phyloP scores from a whole-genome alignment of 331 rosid species.

The Phaseolus coccineus region DNA sequence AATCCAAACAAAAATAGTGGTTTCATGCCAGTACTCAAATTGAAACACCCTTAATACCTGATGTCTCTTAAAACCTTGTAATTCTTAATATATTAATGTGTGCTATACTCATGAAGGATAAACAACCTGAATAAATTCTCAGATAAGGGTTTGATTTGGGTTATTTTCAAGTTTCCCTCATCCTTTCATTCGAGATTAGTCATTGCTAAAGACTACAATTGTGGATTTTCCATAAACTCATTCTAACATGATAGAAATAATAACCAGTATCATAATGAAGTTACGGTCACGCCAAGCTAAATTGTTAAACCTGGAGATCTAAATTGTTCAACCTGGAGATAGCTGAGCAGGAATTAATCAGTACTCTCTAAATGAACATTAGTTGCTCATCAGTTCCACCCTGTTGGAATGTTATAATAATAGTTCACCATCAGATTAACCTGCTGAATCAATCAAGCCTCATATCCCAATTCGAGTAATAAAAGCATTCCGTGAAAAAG shows the following conservation, averaged over 20 bases:
- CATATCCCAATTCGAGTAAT: background rate
- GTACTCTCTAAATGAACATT: background rate
- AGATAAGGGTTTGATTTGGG: background rate
- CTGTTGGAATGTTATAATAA: background rate
- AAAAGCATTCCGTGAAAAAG: background rate
- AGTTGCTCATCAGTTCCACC: background rate
- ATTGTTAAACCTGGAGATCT: background rate
- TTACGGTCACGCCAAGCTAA: background rate
- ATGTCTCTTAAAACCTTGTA: no score
- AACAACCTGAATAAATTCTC: slow-evolving; percentile 28
- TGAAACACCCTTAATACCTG: no score
- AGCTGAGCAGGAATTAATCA: slow-evolving; percentile 21
- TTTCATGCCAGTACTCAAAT: no score
- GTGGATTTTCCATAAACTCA: background rate
- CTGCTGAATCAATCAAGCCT: background rate
- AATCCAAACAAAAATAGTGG: no score
- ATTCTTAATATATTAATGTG: background rate
- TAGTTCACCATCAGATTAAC: background rate
- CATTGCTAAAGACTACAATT: background rate
- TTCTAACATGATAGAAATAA: background rate
- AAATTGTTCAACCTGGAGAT: background rate
- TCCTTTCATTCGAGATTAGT: background rate
- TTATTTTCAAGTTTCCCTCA: slow-evolving; percentile 4
- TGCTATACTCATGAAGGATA: background rate
- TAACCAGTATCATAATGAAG: background rate